A percentile compares a stretch with the other conserved stretches of the same genome.
These are phyloP conservation scores for Cenchrus purpureus DNA, from an alignment of 176 grass and related monocot genomes.

Conservation along the genomic window DNA sequence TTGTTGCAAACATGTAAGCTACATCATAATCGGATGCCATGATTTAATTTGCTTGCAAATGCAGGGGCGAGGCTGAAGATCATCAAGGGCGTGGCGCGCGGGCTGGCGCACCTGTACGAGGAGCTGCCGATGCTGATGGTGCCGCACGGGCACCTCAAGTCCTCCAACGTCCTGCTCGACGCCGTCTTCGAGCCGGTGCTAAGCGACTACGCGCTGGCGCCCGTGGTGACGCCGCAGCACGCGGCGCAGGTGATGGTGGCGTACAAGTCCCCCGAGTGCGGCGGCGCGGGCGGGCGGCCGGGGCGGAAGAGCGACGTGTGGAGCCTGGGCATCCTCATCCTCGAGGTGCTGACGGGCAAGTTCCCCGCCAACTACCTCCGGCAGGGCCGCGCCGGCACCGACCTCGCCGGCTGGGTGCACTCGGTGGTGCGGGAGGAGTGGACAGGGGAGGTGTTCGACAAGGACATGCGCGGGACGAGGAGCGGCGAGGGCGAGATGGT, in stretches of 20 bases:
- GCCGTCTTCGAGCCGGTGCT: constrained; percentile 64
- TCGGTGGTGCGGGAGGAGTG: constrained; percentile 84
- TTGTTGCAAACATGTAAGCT: too few relatives aligned
- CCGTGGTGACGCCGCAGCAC: constrained; percentile 56
- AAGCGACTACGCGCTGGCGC: constrained; percentile 78
- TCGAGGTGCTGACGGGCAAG: constrained; percentile 82
- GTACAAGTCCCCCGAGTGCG: constrained; percentile 90
- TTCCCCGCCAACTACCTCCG: constrained; percentile 74
- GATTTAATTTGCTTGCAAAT: background rate
- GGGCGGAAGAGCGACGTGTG: constrained; percentile 87
- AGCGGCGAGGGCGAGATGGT: constrained; percentile 81
- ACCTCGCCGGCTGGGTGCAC: constrained; percentile 82
- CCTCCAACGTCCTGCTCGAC: constrained; percentile 80
- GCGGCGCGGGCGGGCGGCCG: constrained; percentile 38
- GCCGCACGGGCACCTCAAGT: constrained; percentile 97
- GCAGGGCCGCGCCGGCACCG: constrained; percentile 49
- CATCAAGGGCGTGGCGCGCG: constrained; percentile 83
- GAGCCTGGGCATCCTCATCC: constrained; percentile 86
- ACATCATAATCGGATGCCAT: too few relatives aligned
- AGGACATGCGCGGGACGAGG: constrained; percentile 49
- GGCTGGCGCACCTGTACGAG: constrained; percentile 83
- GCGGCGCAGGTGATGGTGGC: constrained; percentile 81
- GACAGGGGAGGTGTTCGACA: constrained; percentile 80
- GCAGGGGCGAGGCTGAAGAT: constrained; percentile 67
- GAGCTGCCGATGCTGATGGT: constrained; percentile 76